These are phyloP conservation scores for Phellopilus nigrolimitatus DNA, from an alignment of 1,284 basidiomycete genomes.

Conservation along the genomic window DNA sequence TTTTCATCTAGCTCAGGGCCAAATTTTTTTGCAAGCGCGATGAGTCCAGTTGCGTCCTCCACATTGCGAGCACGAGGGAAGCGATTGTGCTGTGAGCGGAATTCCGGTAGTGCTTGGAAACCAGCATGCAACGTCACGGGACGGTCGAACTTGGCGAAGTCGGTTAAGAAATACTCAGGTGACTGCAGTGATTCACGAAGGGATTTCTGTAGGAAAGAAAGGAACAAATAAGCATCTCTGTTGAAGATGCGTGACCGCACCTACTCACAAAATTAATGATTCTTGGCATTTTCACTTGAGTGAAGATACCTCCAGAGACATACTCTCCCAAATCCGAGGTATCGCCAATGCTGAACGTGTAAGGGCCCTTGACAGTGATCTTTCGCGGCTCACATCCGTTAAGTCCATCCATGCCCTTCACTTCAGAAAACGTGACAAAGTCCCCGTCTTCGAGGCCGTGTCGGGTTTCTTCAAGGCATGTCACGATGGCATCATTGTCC, in stretches of 20 bases:
- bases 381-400: constrained; percentile 92
- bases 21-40: constrained; percentile 77
- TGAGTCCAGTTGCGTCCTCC: constrained; percentile 72
- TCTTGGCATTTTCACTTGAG: constrained; percentile 99
- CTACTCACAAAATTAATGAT: constrained; percentile 82
- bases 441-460: constrained; percentile 98
- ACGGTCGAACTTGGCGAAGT: constrained; percentile 97
- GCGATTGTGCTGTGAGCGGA: constrained; percentile 62
- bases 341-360: constrained; percentile 93
- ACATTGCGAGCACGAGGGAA: constrained; percentile 83
- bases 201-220: constrained; percentile 68
- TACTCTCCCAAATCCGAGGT: constrained; percentile 79
- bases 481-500: constrained; percentile 88
- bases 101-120: constrained; percentile 92
- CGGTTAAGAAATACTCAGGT: constrained; percentile 92
- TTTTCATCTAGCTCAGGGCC: constrained; percentile 77
- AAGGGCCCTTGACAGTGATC: constrained; percentile 91
- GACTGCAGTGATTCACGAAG: constrained; percentile 79
- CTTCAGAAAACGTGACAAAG: constrained; percentile 96
- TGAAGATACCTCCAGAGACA: constrained; percentile 90
- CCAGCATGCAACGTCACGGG: constrained; percentile 88
- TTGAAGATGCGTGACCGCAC: not conserved
- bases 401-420: constrained; percentile 92
- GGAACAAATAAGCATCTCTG: constrained; percentile 5
- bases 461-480: constrained; percentile 94